phyloP scores from a whole-genome alignment of 1,139 yeast genomes.

The Starmera stellimalicola region DNA sequence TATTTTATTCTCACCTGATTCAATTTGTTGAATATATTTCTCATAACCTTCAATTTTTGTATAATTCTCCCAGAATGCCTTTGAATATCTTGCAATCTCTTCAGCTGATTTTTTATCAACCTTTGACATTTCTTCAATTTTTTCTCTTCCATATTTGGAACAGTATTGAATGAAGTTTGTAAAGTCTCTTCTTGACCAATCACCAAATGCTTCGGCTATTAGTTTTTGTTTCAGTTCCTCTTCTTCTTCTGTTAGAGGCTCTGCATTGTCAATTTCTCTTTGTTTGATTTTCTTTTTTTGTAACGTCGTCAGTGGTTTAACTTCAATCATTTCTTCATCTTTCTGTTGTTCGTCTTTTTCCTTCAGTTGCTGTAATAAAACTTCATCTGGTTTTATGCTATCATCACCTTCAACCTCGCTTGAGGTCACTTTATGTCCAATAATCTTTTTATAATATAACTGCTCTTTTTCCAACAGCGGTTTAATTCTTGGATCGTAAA shows the following conservation, averaged over 20 bases:
- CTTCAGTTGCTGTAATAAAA: constrained; percentile 2
- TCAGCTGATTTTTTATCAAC: constrained; percentile 59
- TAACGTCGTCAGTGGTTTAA: constrained; percentile 27
- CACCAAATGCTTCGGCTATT: constrained; percentile 57
- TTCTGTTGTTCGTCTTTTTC: constrained; percentile 21
- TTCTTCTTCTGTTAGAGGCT: constrained; percentile 73
- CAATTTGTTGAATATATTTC: constrained; percentile 77
- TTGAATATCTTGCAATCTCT: constrained; percentile 62
- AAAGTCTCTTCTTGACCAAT: constrained; percentile 86
- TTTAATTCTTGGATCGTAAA: constrained; percentile 59
- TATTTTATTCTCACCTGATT: constrained; percentile 75
- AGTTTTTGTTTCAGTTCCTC: constrained; percentile 49
- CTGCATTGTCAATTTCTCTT: constrained; percentile 56
- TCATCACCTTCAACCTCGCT: constrained; percentile 19
- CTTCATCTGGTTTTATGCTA: constrained; percentile 22
- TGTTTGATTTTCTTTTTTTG: constrained; percentile 46
- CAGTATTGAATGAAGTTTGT: constrained; percentile 74
- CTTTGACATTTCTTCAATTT: constrained; percentile 53
- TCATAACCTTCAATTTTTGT: constrained; percentile 76
- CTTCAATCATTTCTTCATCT: constrained; percentile 12
- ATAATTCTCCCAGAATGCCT: constrained; percentile 68
- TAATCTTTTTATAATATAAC: constrained; percentile 61
- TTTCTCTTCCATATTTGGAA: constrained; percentile 70
- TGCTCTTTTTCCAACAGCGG: constrained; percentile 72
- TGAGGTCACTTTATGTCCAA: constrained; percentile 58